Conservation (phyloP, 495 filamentous ascomycete genomes). For the Penicillium chermesinum region DNA sequence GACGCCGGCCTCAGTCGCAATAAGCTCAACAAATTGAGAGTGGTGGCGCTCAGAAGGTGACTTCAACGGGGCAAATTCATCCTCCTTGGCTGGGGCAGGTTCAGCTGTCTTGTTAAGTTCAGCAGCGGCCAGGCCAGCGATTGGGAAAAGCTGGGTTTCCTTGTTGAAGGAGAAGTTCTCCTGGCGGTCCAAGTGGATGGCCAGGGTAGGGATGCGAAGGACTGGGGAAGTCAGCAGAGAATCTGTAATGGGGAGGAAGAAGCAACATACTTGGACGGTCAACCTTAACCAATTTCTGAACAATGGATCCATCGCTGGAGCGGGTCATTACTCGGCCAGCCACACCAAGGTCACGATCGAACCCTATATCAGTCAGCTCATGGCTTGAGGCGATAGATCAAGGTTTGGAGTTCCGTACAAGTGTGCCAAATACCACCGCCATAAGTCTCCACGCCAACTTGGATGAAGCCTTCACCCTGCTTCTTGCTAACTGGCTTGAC, state of each 20-base stretch:
- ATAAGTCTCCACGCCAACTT: slow-evolving; percentile 95
- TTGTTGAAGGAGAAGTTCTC: slow-evolving; percentile 89
- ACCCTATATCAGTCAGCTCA: slow-evolving; percentile 52
- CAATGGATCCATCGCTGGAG: slow-evolving; percentile 64
- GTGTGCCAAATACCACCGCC: slow-evolving; percentile 76
- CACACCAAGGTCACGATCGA: slow-evolving; percentile 88
- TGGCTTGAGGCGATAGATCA: not conserved
- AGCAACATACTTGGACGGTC: slow-evolving; percentile 65
- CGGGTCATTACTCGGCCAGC: slow-evolving; percentile 86
- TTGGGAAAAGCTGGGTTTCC: slow-evolving; percentile 91
- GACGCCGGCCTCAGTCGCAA: slow-evolving; percentile 74
- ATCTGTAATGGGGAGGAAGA: not conserved
- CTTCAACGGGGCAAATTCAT: slow-evolving; percentile 62
- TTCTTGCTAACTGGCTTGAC: slow-evolving; percentile 94
- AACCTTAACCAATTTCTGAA: slow-evolving; percentile 83
- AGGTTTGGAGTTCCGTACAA: slow-evolving; percentile 39
- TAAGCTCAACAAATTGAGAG: slow-evolving; percentile 73
- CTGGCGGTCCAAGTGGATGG: slow-evolving; percentile 86
- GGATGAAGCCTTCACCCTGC: slow-evolving; percentile 77
- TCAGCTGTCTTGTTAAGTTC: slow-evolving; percentile 73
- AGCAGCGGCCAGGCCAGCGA: slow-evolving; percentile 78
- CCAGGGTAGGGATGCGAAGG: slow-evolving; percentile 83
- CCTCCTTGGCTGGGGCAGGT: slow-evolving; percentile 33
- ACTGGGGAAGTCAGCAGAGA: slow-evolving; percentile 37
- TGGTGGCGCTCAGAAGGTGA: slow-evolving; percentile 81